phyloP scores from a whole-genome alignment of 192 early-diverging fungal genomes.

The Umbelopsis sp. region DNA sequence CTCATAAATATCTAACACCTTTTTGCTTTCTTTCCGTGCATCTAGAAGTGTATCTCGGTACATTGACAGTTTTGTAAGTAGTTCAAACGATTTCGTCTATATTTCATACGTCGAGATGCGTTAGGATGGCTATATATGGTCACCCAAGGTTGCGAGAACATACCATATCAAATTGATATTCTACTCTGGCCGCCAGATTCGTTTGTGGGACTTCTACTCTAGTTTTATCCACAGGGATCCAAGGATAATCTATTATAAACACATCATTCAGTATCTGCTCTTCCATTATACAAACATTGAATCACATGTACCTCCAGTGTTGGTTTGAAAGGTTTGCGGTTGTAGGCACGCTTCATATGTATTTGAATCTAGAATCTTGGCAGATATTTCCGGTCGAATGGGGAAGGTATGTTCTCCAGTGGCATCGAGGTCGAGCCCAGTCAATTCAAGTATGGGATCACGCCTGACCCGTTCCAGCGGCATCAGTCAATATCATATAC shows the following conservation, averaged over 20 bases:
- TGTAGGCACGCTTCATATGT: background rate
- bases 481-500: no score
- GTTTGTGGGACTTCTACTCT: conserved; percentile 12
- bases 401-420: background rate
- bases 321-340: background rate
- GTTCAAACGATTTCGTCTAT: no score
- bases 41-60: no score
- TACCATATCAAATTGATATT: background rate
- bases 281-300: background rate
- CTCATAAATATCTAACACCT: background rate
- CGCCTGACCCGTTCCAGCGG: background rate
- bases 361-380: background rate
- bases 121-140: background rate
- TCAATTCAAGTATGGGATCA: background rate
- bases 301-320: background rate
- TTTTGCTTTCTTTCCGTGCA: background rate
- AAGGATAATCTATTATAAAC: background rate
- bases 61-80: no score
- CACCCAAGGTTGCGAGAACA: background rate
- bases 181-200: background rate
- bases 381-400: conserved; percentile 7
- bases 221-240: background rate
- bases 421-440: background rate
- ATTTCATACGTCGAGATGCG: no score
- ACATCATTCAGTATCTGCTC: background rate